Percentiles rank a stretch among this genome's conserved stretches.
Evolutionary conservation across 192 early-diverging fungal genomes (phyloP).

Genomic region (Coemansia sp.): DNA sequence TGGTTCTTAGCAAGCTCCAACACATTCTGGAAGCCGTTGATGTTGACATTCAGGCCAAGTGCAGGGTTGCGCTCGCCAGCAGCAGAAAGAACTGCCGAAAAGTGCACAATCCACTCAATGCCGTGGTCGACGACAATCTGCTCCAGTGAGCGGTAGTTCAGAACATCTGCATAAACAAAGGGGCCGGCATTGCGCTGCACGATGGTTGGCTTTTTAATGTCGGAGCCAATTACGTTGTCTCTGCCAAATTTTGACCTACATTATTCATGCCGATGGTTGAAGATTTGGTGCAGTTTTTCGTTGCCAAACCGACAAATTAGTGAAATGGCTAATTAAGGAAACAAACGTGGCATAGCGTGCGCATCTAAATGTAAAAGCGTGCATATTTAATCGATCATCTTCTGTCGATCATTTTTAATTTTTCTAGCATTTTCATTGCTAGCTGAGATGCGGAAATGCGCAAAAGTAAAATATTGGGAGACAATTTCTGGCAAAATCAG

Average conservation of each 20-base stretch:
- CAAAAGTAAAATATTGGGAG: no score
- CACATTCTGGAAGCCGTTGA: slow-evolving; percentile 67
- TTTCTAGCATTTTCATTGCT: neutral
- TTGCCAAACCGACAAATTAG: no score
- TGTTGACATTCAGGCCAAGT: slow-evolving; percentile 62
- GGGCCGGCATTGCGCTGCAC: slow-evolving; percentile 57
- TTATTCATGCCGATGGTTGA: neutral
- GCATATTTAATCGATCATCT: neutral
- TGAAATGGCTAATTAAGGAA: neutral
- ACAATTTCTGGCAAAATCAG: neutral
- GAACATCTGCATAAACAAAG: slow-evolving; percentile 67
- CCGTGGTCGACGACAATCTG: slow-evolving; percentile 64
- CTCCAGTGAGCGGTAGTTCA: slow-evolving; percentile 65
- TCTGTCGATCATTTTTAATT: neutral
- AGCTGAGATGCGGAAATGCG: no score
- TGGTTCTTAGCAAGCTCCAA: slow-evolving; percentile 63
- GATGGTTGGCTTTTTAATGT: slow-evolving; percentile 63
- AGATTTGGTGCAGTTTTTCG: no score
- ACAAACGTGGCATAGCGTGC: slow-evolving; percentile 13
- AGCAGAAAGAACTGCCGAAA: slow-evolving; percentile 66
- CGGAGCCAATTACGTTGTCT: slow-evolving; percentile 65
- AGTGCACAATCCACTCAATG: slow-evolving; percentile 69
- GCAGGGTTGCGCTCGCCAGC: slow-evolving; percentile 66
- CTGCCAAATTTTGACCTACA: slow-evolving; percentile 59
- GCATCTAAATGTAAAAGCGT: neutral